These are phyloP conservation scores for Eucalyptus virginea DNA, from an alignment of 345 rosid species.

Conservation along the genomic window DNA sequence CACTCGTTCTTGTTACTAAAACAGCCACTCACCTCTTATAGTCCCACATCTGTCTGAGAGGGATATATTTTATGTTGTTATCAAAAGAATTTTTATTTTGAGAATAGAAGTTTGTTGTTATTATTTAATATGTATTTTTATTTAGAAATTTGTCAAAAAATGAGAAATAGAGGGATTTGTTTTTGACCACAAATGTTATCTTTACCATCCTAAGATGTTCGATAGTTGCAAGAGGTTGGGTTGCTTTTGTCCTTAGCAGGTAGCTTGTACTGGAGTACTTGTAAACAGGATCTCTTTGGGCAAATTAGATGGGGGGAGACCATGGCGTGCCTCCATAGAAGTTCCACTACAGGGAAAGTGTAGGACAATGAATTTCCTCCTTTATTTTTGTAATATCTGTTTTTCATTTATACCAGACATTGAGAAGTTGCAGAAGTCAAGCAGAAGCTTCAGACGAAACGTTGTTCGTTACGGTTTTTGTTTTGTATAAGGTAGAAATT, in stretches of 20 bases:
- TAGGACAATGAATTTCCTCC: not conserved
- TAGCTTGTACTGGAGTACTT: not conserved
- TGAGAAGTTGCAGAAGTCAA: not conserved
- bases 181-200: no score
- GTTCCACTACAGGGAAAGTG: not conserved
- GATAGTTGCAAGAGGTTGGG: not conserved
- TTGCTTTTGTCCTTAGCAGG: not conserved
- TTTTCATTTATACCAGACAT: not conserved
- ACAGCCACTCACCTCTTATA: accelerated
- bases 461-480: not conserved
- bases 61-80: no score
- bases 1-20: no score
- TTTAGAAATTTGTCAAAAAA: no score
- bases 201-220: not conserved
- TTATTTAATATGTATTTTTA: no score
- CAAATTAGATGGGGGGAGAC: not conserved
- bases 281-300: not conserved
- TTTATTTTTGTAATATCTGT: not conserved
- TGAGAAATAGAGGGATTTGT: no score
- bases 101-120: accelerated
- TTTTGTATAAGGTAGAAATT: not conserved
- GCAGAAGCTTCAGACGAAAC: not conserved
- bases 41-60: accelerated
- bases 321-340: not conserved
- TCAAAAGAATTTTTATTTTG: no score